Percentiles rank a stretch among this genome's conserved stretches.
Evolutionary conservation across 169 alveolate species (phyloP).

Genomic region (Plasmodium gonderi): DNA sequence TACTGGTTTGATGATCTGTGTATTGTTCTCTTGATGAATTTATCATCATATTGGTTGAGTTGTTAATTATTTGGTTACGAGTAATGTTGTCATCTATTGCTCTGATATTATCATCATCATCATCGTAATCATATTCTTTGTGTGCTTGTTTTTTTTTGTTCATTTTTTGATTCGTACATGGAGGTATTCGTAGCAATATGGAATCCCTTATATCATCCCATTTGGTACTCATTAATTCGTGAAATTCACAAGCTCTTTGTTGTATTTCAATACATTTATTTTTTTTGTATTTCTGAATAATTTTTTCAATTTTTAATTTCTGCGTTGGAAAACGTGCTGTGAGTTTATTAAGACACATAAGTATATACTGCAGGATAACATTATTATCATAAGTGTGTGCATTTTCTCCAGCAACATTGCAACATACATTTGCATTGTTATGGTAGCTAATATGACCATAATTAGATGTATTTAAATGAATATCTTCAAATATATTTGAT

Average conservation of each 20-base stretch:
- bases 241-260: constrained; percentile 87
- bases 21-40: not conserved
- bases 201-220: constrained; percentile 71
- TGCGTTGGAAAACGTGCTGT: constrained; percentile 77
- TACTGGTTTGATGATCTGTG: not conserved
- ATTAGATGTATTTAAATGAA: not conserved
- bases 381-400: constrained; percentile 36
- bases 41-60: not conserved
- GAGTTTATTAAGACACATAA: constrained; percentile 82
- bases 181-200: constrained; percentile 55
- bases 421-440: constrained; percentile 65
- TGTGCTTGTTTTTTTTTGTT: constrained; percentile 6
- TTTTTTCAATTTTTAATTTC: constrained; percentile 68
- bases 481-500: constrained; percentile 37
- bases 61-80: not conserved
- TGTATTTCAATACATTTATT: constrained; percentile 82
- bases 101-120: not conserved
- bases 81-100: not conserved
- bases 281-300: constrained; percentile 77
- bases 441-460: not conserved
- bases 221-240: constrained; percentile 53
- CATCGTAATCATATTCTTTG: not conserved
- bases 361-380: constrained; percentile 79
- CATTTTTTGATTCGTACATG: constrained; percentile 19
- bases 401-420: constrained; percentile 70